These are phyloP conservation scores for Blastobotrys robertii DNA, from an alignment of 805 yeast genomes.

Conservation along the genomic window DNA sequence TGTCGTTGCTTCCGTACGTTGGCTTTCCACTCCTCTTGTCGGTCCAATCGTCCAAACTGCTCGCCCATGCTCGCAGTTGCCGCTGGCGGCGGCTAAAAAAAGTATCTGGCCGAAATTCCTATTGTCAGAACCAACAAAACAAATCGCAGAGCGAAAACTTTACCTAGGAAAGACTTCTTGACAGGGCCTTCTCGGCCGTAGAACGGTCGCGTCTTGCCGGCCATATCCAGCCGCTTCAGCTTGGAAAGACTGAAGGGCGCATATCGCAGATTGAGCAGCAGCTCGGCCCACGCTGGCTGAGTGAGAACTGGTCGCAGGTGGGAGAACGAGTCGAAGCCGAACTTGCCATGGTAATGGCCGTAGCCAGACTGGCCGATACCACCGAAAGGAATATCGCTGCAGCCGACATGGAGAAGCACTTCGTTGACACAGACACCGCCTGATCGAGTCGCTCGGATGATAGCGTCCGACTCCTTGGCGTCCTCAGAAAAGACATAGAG, in stretches of 20 bases:
- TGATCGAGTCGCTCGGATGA: constrained; percentile 49
- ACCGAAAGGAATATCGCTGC: constrained; percentile 73
- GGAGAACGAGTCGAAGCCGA: constrained; percentile 61
- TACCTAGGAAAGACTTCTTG: constrained; percentile 11
- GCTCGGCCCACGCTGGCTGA: constrained; percentile 59
- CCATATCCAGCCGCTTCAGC: constrained; percentile 10
- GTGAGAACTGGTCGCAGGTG: constrained; percentile 60
- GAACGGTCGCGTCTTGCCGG: constrained; percentile 9
- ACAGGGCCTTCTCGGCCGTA: constrained; percentile 16
- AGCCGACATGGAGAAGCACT: constrained; percentile 58
- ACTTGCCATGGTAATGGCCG: constrained; percentile 74
- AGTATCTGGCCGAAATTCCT: neutral
- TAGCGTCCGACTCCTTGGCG: constrained; percentile 37
- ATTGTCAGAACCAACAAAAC: constrained; percentile 7
- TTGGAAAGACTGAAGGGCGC: constrained; percentile 45
- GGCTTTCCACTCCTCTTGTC: too few species aligned
- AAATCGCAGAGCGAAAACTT: constrained; percentile 12
- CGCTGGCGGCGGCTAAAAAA: too few species aligned
- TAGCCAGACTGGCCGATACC: constrained; percentile 81
- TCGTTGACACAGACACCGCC: constrained; percentile 71
- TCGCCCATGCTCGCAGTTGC: too few species aligned
- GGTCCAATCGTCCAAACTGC: too few species aligned
- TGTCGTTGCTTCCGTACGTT: too few species aligned
- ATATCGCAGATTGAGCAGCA: constrained; percentile 48
- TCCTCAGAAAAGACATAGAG: constrained; percentile 54